Evolutionary conservation across 371 early-diverging fungal species (phyloP).

Genomic region (Neoconidiobolus thromboides): DNA sequence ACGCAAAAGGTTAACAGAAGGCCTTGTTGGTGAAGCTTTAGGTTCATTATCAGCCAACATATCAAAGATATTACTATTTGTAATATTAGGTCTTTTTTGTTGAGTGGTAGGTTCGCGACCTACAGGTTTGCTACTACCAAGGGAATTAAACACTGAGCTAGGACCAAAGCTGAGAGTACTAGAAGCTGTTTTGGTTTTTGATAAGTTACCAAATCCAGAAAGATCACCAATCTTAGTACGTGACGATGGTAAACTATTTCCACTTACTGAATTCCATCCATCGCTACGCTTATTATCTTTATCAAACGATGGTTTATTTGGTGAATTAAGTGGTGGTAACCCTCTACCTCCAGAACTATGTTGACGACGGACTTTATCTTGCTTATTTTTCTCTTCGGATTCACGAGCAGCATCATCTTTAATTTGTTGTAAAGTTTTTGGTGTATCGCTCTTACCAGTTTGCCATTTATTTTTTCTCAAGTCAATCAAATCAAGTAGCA

Average conservation of each 20-base stretch:
- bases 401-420: constrained; percentile 52
- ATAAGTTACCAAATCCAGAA: constrained; percentile 56
- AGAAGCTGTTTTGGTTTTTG: constrained; percentile 30
- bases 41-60: constrained; percentile 1
- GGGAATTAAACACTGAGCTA: constrained; percentile 3
- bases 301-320: neutral
- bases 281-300: constrained; percentile 15
- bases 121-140: neutral
- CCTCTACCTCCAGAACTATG: constrained; percentile 34
- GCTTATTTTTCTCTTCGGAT: constrained; percentile 30
- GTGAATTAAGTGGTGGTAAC: neutral
- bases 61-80: constrained; percentile 1
- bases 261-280: constrained; percentile 54
- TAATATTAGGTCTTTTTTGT: neutral
- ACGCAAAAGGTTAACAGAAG: neutral
- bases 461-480: constrained; percentile 68
- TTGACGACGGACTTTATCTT: constrained; percentile 40
- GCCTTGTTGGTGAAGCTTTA: neutral
- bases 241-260: constrained; percentile 16
- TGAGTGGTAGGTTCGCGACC: neutral
- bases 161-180: neutral
- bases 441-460: constrained; percentile 23
- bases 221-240: constrained; percentile 41
- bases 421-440: constrained; percentile 77
- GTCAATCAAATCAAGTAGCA: constrained; percentile 82